A percentile compares a stretch with the other conserved stretches of the same genome.
These are phyloP conservation scores for Kentomonas sorsogonicus DNA, from an alignment of 208 protist species.

Conservation along the genomic window DNA sequence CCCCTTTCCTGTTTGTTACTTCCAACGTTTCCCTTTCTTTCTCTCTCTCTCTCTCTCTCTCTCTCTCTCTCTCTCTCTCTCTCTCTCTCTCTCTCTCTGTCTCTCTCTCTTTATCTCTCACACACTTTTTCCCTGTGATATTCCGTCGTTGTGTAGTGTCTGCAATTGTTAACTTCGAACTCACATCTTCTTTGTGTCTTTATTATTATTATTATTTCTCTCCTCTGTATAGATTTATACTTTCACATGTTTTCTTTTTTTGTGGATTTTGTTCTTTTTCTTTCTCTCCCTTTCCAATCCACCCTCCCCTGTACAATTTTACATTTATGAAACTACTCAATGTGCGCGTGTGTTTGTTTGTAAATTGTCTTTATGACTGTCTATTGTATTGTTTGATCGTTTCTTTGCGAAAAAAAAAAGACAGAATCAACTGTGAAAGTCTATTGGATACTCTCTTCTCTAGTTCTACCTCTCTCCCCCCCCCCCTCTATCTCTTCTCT, in stretches of 20 bases:
- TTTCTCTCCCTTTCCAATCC: too few species aligned
- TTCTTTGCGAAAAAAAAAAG: not conserved
- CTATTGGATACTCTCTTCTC: not conserved
- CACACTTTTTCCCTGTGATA: not conserved
- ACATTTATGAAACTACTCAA: too few species aligned
- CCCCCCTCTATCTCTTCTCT: too few species aligned
- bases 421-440: not conserved
- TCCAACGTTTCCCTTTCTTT: not conserved
- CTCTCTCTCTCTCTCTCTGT: not conserved
- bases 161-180: not conserved
- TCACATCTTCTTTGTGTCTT: not conserved
- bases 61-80: not conserved
- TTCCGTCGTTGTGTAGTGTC: not conserved
- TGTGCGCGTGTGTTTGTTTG: not conserved
- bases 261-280: too few species aligned
- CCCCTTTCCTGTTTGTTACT: not conserved
- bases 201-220: not conserved
- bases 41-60: not conserved
- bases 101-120: not conserved
- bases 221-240: not conserved
- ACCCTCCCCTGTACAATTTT: too few species aligned
- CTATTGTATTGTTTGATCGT: not conserved
- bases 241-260: too few species aligned
- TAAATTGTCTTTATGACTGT: not conserved
- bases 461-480: too few species aligned